Conservation (phyloP, 2,329 filamentous ascomycete species). For the Penicillium sp. region DNA sequence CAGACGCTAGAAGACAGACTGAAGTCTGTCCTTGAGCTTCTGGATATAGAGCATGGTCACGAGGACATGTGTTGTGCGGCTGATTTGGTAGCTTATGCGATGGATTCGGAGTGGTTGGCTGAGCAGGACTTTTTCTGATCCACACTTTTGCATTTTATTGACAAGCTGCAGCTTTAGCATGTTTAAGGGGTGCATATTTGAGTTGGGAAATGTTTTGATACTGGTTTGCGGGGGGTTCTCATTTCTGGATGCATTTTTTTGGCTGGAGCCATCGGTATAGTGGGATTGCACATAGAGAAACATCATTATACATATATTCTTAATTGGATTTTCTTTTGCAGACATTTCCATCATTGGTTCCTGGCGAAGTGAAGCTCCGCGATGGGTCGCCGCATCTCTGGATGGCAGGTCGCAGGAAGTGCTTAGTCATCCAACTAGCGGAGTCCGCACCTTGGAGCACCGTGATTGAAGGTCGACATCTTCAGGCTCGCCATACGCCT, state of each 20-base stretch:
- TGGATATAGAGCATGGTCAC: slow-evolving; percentile 39
- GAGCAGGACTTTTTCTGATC: slow-evolving; percentile 40
- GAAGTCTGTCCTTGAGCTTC: slow-evolving; percentile 31
- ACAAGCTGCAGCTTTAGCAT: not conserved
- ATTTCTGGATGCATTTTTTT: not conserved
- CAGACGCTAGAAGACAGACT: slow-evolving; percentile 34
- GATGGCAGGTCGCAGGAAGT: too few species aligned
- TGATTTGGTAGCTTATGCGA: slow-evolving; percentile 44
- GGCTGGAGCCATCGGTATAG: not conserved
- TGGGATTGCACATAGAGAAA: not conserved
- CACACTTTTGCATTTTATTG: not conserved
- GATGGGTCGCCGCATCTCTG: too few species aligned
- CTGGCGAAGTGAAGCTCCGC: not conserved
- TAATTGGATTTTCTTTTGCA: not conserved
- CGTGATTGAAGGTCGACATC: not conserved
- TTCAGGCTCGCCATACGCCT: not conserved
- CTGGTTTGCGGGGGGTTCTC: not conserved
- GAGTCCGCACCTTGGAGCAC: not conserved
- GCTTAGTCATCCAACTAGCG: not conserved
- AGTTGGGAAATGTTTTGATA: not conserved
- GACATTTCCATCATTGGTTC: not conserved
- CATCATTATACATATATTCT: not conserved
- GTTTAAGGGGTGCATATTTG: not conserved
- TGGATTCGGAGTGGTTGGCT: slow-evolving; percentile 42
- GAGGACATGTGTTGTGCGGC: slow-evolving; percentile 45